These are phyloP conservation scores for Fusarium phyllophilum DNA, from an alignment of 2,329 filamentous ascomycete genomes.

Conservation along the genomic window DNA sequence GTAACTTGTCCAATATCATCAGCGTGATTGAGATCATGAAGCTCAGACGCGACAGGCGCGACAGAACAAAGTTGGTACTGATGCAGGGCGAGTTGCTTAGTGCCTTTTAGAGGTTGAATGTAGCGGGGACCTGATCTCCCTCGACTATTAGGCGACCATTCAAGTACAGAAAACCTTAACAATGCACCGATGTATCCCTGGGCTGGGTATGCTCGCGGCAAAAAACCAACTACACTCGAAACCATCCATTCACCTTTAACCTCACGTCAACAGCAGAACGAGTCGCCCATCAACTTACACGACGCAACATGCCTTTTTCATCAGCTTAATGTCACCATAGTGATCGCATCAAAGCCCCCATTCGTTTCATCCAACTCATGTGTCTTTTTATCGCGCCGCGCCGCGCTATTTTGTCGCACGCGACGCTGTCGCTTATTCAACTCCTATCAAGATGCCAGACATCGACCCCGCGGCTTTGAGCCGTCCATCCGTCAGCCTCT, in stretches of 20 bases:
- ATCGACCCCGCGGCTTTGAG: conserved; percentile 76
- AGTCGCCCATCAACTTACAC: conserved; percentile 53
- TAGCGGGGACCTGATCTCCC: conserved; percentile 29
- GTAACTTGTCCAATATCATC: background rate
- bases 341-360: conserved; percentile 55
- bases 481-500: conserved; percentile 66
- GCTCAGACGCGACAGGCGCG: conserved; percentile 44
- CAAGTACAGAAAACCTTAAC: conserved; percentile 43
- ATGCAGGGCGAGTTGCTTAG: conserved; percentile 31
- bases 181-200: conserved; percentile 31
- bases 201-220: conserved; percentile 44
- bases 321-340: conserved; percentile 53
- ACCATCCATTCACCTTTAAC: conserved; percentile 42
- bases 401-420: conserved; percentile 59
- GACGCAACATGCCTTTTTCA: conserved; percentile 56
- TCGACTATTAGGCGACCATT: background rate
- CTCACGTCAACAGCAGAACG: conserved; percentile 41
- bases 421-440: conserved; percentile 53
- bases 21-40: conserved; percentile 11
- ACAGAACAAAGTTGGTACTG: conserved; percentile 37
- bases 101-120: conserved; percentile 21
- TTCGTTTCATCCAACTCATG: conserved; percentile 57
- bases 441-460: conserved; percentile 66
- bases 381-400: conserved; percentile 54
- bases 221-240: conserved; percentile 52